Conservation (phyloP, 805 yeast genomes). For the Spencermartinsiella europaea region DNA sequence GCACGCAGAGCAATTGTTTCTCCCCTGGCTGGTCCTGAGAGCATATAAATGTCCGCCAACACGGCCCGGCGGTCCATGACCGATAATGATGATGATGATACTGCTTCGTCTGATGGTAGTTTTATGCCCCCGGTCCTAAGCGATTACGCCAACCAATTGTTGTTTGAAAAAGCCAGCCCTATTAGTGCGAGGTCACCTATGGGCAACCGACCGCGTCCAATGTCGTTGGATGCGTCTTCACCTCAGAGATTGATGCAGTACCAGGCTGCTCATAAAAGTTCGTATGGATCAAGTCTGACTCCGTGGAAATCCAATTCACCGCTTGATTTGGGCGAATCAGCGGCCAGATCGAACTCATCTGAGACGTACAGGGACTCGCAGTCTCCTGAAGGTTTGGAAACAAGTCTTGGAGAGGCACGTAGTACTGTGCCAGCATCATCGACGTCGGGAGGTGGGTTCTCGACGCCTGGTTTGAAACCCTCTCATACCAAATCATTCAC, state of each 20-base stretch:
- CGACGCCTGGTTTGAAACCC: background rate
- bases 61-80: background rate
- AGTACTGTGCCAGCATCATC: no score
- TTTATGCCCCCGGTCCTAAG: conserved; percentile 58
- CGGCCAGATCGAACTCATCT: no score
- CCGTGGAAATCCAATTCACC: background rate
- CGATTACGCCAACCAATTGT: conserved; percentile 50
- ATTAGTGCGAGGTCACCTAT: background rate
- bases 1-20: no score
- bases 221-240: background rate
- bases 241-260: background rate
- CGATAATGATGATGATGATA: conserved; percentile 35
- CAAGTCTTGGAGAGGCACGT: no score
- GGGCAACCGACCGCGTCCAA: background rate
- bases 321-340: no score
- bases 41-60: no score
- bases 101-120: conserved; percentile 39
- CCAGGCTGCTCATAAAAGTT: background rate
- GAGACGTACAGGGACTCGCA: background rate
- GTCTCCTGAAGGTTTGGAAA: background rate
- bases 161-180: conserved; percentile 29
- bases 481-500: background rate
- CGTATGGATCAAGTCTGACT: background rate
- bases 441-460: background rate
- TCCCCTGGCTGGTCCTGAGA: no score